Percentiles rank a stretch among this genome's conserved stretches.
These are phyloP conservation scores for Hypoxylon sp. DNA, from an alignment of 2,329 filamentous ascomycete species.

Conservation along the genomic window DNA sequence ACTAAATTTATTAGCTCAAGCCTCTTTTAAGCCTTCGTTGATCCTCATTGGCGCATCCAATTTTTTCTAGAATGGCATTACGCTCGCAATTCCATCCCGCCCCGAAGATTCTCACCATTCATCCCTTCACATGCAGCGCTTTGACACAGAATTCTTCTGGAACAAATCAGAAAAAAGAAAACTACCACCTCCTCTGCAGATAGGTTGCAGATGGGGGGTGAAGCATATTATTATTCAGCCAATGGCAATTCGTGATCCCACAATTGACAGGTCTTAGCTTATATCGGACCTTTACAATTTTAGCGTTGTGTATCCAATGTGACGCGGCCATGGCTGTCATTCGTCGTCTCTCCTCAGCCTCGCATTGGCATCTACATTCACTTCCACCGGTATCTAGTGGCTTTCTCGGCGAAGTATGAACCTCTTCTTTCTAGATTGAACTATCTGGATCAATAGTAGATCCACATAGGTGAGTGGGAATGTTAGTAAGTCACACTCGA, in stretches of 20 bases:
- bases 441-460: background rate
- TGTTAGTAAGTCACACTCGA: background rate
- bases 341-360: conserved; percentile 36
- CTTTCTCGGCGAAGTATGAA: conserved; percentile 1
- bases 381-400: background rate
- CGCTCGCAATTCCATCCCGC: conserved; percentile 1
- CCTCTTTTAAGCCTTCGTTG: conserved; percentile 21
- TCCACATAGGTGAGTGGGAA: background rate
- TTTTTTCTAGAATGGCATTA: conserved; percentile 15
- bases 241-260: conserved; percentile 36
- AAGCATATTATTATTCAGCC: conserved; percentile 13
- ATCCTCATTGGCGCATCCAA: conserved; percentile 36
- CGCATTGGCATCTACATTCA: conserved; percentile 12
- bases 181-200: background rate
- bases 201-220: conserved; percentile 13
- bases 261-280: conserved; percentile 30
- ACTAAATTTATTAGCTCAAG: conserved; percentile 23
- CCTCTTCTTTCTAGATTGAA: background rate
- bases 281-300: conserved; percentile 33
- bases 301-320: conserved; percentile 6
- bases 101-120: conserved; percentile 2
- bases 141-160: conserved; percentile 1
- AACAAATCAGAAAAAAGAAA: conserved; percentile 29
- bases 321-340: conserved; percentile 14
- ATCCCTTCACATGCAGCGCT: conserved; percentile 21